Conservation (phyloP, 371 early-diverging fungal species). For the Apophysomyces sp. region DNA sequence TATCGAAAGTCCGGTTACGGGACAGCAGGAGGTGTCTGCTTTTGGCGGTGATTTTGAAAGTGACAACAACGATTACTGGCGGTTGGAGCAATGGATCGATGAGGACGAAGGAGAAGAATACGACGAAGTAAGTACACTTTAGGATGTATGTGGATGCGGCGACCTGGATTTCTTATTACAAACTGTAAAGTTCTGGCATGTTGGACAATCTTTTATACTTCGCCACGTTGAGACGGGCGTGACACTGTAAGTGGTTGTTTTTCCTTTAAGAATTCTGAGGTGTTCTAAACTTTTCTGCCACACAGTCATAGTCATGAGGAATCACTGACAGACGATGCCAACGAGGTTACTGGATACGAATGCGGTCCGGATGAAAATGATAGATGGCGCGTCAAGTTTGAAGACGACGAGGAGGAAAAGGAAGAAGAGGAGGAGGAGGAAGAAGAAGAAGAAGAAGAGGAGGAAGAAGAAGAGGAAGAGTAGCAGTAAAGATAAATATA, state of each 20-base stretch:
- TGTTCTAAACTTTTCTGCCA: neutral
- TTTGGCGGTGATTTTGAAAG: slow-evolving; percentile 44
- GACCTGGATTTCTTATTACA: too few species aligned
- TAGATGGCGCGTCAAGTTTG: slow-evolving; percentile 46
- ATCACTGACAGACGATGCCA: slow-evolving; percentile 31
- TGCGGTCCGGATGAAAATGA: slow-evolving; percentile 60
- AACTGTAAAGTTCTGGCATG: slow-evolving; percentile 54
- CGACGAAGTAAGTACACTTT: slow-evolving; percentile 20
- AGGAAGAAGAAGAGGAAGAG: slow-evolving; percentile 4
- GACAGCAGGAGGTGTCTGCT: slow-evolving; percentile 63
- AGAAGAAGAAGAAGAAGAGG: slow-evolving; percentile 8
- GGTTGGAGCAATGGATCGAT: slow-evolving; percentile 51
- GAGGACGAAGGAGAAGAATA: slow-evolving; percentile 38
- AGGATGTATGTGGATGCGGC: too few species aligned
- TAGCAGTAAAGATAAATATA: neutral
- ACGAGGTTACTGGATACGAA: slow-evolving; percentile 51
- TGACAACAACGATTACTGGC: slow-evolving; percentile 68
- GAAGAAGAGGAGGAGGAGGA: slow-evolving; percentile 20
- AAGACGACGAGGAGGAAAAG: slow-evolving; percentile 16
- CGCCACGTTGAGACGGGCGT: slow-evolving; percentile 52
- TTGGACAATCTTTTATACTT: slow-evolving; percentile 45
- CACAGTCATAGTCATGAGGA: slow-evolving; percentile 47
- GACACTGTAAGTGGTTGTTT: slow-evolving; percentile 37
- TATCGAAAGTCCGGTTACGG: slow-evolving; percentile 47
- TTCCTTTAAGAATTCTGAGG: neutral